Evolutionary conservation across 345 rosid genomes (phyloP), one percentile per base, ranked within the genome.

Genomic region (Moringa oleifera): DNA sequence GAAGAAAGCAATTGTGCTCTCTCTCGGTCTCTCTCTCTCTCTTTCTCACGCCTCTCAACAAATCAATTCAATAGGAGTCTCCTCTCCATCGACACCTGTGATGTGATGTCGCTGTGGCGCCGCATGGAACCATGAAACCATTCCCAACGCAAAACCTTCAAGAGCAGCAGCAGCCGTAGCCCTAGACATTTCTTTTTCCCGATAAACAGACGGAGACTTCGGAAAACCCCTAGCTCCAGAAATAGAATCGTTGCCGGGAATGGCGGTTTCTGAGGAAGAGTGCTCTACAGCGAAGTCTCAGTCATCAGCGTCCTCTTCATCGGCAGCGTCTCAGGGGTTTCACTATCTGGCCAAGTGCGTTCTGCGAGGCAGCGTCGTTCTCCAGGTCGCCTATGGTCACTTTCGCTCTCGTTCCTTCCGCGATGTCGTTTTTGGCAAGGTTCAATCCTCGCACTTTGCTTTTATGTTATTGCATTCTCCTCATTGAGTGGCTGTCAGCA

Each of bases 201-300:
- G 11, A 33, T 28, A 18, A 49, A 25, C 33, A 37, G 4, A 13
- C 10, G 7, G 25, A 4, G 25, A 52, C 22, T 19, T 2, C 23
- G 36, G 7, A 23, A 52, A 28, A 57, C 51, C 67, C 72, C 76
- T 72, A 74, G 64, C 33, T 25, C 37, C 36, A 2, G 59, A 36
- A 28, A 22, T 12, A 64, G 65, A 37, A 37, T 23, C 61, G 23
- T 20, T 49, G 41, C 51, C 57, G 46, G 28, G 51, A 57, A 88
- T 94, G 97, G 99, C 96, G 68, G 95, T 92, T 61, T 75, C 97
- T 24, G 96, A 88, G 86, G 99, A 94, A 69, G 97, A 88, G 78
- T 86, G 89, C 62, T 86, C 96, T 22, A 77, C 81, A 56, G 81
- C 84, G 16, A 89, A 91, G 69, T 75, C 88, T 59, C 78, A 84